These are phyloP conservation scores for Pseudonitzschia pungens DNA, from an alignment of 108 stramenopile genomes.

Conservation along the genomic window DNA sequence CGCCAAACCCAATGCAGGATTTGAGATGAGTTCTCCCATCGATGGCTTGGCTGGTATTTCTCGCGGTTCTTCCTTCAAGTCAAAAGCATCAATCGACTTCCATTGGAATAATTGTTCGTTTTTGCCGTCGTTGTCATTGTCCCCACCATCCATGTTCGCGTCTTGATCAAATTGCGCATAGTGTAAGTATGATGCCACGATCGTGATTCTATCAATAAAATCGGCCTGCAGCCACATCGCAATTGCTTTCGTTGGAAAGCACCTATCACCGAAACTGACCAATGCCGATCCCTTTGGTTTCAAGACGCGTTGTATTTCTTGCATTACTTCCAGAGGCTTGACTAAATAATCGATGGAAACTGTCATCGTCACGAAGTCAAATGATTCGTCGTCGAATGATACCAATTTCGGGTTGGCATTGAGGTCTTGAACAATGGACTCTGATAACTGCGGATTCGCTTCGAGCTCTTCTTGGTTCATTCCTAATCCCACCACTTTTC, in stretches of 20 bases:
- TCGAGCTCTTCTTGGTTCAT: slow-evolving; percentile 75
- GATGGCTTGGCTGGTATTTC: slow-evolving; percentile 50
- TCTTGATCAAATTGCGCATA: slow-evolving; percentile 36
- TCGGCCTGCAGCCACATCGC: slow-evolving; percentile 81
- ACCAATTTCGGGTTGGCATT: slow-evolving; percentile 41
- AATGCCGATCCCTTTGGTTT: slow-evolving; percentile 66
- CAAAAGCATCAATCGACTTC: slow-evolving; percentile 62
- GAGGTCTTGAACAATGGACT: slow-evolving; percentile 58
- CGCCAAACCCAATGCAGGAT: slow-evolving; percentile 54
- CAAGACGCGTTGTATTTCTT: slow-evolving; percentile 70
- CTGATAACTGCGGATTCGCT: slow-evolving; percentile 61
- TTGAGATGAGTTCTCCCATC: slow-evolving; percentile 46
- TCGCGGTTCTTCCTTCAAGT: slow-evolving; percentile 44
- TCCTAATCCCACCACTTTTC: slow-evolving; percentile 63
- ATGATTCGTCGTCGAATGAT: slow-evolving; percentile 47
- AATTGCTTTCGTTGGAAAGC: slow-evolving; percentile 80
- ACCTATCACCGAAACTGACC: slow-evolving; percentile 71
- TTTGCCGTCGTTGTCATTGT: slow-evolving; percentile 2
- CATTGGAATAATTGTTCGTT: slow-evolving; percentile 33
- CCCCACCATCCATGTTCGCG: neutral
- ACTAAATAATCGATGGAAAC: slow-evolving; percentile 79
- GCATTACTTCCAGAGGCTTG: slow-evolving; percentile 64
- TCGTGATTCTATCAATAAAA: slow-evolving; percentile 66
- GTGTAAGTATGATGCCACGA: slow-evolving; percentile 72
- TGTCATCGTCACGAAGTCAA: slow-evolving; percentile 70